Conservation (phyloP, 345 rosid genomes). For the Psidium guajava region DNA sequence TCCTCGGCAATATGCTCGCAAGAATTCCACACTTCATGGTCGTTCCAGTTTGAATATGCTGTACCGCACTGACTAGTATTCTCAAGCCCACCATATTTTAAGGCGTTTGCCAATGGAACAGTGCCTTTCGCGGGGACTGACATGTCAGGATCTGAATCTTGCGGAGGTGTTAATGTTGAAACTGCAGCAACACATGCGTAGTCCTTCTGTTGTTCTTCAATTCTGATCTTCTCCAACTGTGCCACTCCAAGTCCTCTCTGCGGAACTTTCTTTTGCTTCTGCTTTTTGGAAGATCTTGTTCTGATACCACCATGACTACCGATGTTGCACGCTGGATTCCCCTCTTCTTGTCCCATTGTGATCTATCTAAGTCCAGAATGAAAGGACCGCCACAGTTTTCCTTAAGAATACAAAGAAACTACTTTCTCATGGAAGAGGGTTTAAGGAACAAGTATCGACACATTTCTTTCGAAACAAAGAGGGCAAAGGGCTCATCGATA, state of each 20-base stretch:
- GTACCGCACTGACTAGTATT: neutral
- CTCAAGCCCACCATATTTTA: neutral
- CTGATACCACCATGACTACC: neutral
- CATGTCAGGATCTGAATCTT: neutral
- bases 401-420: neutral
- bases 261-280: slow-evolving; percentile 16
- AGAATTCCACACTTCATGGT: neutral
- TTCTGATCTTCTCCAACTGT: slow-evolving; percentile 18
- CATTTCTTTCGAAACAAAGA: neutral
- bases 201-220: slow-evolving; percentile 9
- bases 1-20: neutral
- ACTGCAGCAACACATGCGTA: neutral
- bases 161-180: neutral
- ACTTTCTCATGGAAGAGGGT: neutral
- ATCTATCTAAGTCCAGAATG: neutral
- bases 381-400: neutral
- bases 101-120: neutral
- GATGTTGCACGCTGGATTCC: neutral
- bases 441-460: neutral
- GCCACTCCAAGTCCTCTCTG: slow-evolving; percentile 29
- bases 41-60: neutral
- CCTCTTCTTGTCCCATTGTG: neutral
- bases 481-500: neutral
- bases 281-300: slow-evolving; percentile 6
- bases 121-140: neutral